Conservation (phyloP, 257 asterid genomes). For the Rauvolfia tetraphylla region DNA sequence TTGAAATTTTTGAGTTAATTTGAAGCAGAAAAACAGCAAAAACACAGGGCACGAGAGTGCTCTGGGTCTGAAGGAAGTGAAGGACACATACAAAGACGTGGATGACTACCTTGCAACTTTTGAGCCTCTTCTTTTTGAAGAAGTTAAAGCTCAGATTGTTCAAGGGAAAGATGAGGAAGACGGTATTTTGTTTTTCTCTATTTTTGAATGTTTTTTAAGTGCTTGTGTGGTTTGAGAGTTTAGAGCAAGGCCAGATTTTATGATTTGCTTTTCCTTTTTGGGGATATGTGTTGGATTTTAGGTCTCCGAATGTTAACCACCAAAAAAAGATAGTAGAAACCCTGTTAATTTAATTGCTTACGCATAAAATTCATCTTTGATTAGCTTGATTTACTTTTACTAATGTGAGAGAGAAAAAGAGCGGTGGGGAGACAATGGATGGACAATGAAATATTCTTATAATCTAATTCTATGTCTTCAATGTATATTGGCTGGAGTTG, state of each 20-base stretch:
- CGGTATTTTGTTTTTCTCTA: constrained; percentile 30
- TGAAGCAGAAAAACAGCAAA: constrained; percentile 35
- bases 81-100: constrained; percentile 63
- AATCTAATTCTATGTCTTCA: constrained; percentile 7
- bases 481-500: constrained; percentile 19
- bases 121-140: constrained; percentile 94
- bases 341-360: not conserved
- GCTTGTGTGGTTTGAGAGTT: not conserved
- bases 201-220: not conserved
- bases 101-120: constrained; percentile 69
- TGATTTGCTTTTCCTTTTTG: not conserved
- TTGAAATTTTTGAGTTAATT: not conserved
- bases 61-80: constrained; percentile 52
- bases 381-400: not conserved
- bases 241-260: not conserved
- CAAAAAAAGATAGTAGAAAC: not conserved
- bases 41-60: constrained; percentile 32
- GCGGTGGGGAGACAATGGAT: not conserved
- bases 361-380: not conserved
- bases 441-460: not conserved
- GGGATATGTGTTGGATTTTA: not conserved
- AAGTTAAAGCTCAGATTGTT: constrained; percentile 81
- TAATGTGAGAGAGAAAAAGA: not conserved
- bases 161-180: constrained; percentile 61
- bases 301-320: not conserved